phyloP scores from a whole-genome alignment of 345 rosid species.

The Toxicodendron radicans region DNA sequence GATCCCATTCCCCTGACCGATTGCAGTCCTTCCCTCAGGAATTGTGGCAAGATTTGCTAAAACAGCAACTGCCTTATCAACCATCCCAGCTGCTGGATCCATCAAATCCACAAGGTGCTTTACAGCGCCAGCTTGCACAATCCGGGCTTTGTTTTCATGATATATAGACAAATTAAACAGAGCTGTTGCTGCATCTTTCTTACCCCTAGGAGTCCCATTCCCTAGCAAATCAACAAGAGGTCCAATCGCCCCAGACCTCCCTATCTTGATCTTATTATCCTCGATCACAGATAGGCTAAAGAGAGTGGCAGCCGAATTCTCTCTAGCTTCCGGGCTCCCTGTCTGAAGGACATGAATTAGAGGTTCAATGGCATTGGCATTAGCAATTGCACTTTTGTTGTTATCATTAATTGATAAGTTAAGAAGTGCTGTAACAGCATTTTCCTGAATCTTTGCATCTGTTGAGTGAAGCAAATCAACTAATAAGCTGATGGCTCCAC shows the following conservation, averaged over 20 bases:
- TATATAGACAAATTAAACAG: slow-evolving; percentile 73
- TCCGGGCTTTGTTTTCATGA: slow-evolving; percentile 77
- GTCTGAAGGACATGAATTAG: slow-evolving; percentile 76
- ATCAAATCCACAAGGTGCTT: slow-evolving; percentile 82
- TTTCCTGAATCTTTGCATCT: slow-evolving; percentile 60
- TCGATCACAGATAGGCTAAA: slow-evolving; percentile 82
- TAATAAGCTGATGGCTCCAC: slow-evolving; percentile 64
- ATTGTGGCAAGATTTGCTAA: slow-evolving; percentile 88
- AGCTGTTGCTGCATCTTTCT: slow-evolving; percentile 94
- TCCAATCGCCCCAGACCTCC: slow-evolving; percentile 77
- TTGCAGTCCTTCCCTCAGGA: slow-evolving; percentile 73
- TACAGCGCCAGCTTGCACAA: slow-evolving; percentile 89
- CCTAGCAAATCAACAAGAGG: slow-evolving; percentile 88
- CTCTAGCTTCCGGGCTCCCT: slow-evolving; percentile 85
- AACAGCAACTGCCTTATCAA: slow-evolving; percentile 89
- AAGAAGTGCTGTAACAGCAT: slow-evolving; percentile 89
- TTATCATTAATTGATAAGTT: slow-evolving; percentile 81
- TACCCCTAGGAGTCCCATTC: slow-evolving; percentile 79
- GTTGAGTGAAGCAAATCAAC: slow-evolving; percentile 59
- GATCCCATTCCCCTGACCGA: slow-evolving; percentile 79
- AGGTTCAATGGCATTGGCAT: slow-evolving; percentile 73
- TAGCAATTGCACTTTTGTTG: slow-evolving; percentile 69
- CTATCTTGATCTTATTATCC: slow-evolving; percentile 80
- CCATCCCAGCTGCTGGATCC: slow-evolving; percentile 95
- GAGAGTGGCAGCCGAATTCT: slow-evolving; percentile 84